Conservation (phyloP, 2,329 filamentous ascomycete genomes). For the Phaeosphaeria sp. region DNA sequence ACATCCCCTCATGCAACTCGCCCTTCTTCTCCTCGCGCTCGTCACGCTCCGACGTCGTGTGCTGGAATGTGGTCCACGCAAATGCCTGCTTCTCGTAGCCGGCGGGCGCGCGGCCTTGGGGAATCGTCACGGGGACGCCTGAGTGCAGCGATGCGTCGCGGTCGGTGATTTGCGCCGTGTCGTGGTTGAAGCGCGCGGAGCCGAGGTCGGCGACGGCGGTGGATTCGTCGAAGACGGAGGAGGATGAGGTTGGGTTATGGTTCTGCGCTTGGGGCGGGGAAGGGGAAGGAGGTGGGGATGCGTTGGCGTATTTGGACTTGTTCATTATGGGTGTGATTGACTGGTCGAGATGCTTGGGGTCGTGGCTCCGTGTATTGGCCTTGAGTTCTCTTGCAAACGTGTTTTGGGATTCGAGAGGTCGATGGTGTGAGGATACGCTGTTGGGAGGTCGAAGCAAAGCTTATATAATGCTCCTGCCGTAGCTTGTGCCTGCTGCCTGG, state of each 20-base stretch:
- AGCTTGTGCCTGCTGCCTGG: neutral
- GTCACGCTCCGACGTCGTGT: constrained; percentile 31
- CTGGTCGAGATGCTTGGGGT: neutral
- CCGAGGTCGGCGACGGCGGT: constrained; percentile 39
- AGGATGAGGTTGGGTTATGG: neutral
- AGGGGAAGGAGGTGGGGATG: neutral
- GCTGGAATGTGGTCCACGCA: constrained; percentile 38
- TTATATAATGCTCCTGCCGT: neutral
- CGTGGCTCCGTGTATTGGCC: neutral
- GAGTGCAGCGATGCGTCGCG: constrained; percentile 32
- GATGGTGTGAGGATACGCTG: neutral
- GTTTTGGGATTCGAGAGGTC: no score
- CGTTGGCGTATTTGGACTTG: neutral
- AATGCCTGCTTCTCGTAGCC: constrained; percentile 36
- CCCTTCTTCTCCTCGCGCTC: constrained; percentile 40
- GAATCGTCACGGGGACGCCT: constrained; percentile 20
- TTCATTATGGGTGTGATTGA: neutral
- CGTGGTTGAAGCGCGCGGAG: constrained; percentile 35
- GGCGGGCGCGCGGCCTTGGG: constrained; percentile 28
- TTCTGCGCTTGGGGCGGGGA: constrained; percentile 20
- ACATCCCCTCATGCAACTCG: constrained; percentile 41
- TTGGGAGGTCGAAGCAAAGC: neutral
- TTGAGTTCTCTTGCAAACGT: no score
- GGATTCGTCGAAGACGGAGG: constrained; percentile 11
- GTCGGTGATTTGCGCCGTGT: constrained; percentile 36